Evolutionary conservation across 441 rosid genomes (phyloP), one percentile per base, ranked within the genome.

Genomic region (Croton setiger): DNA sequence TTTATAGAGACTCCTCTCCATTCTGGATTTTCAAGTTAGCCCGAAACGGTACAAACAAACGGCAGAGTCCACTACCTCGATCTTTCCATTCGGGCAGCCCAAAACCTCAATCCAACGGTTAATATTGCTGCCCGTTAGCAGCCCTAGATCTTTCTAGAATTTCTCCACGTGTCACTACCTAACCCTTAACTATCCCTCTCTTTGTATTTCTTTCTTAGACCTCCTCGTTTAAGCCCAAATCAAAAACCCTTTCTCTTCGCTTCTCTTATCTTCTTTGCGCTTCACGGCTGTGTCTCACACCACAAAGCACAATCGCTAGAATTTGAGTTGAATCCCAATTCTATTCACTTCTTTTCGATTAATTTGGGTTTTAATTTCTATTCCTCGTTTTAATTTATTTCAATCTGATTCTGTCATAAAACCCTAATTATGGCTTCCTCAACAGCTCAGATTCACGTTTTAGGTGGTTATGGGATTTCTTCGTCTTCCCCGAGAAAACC

Each of bases 371-470:
- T 72, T n/a, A 21, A 23, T 20, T 66, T 6, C 7, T 7, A 3
- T 27, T 53, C 20, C 12, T 1, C 11, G 15, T 11, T 8, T 27
- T 47, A 0, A 17, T 14, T 15, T 33, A 7, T 17, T 15, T 4
- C 12, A 45, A 3, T 48, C 33, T 15, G 39, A 14, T 14, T 13
- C 62, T 6, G 11, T 5, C 20, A 9, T 27, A 31, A 21, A 41
- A 23, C 39, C 53, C 49, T 4, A 7, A 11, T 14, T 33, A 86
- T 88, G 93, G 87, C 88, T 57, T 83, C 85, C 0, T 83, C 92
- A 37, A 66, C 97, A 6, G 86, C 94, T 1, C 97, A 87, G 49
- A 75, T 83, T 70, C 85, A 87, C 72, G 74, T 80, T 7, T 79
- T 85, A 7, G 84, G 91, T 9, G 84, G 83, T 33, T 44, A 72